Evolutionary conservation across 768 basidiomycete genomes (phyloP).

Genomic region (Pulveroboletus ravenelii): DNA sequence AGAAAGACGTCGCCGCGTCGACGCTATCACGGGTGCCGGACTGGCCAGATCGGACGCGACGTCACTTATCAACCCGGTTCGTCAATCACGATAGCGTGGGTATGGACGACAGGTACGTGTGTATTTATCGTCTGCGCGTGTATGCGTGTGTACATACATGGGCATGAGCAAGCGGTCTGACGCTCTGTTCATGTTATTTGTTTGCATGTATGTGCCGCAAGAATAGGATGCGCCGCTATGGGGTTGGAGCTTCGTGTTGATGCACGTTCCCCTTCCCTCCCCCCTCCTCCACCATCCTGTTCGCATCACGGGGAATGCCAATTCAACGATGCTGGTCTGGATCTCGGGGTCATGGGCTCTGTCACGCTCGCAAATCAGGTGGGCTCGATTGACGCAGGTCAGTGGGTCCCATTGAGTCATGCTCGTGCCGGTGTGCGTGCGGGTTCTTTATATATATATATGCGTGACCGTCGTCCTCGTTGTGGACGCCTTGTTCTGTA

Average conservation of each 20-base stretch:
- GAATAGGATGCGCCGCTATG: background rate
- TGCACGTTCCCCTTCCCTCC: constrained; percentile 10
- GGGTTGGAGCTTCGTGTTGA: constrained; percentile 8
- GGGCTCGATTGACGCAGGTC: background rate
- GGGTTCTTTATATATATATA: too few relatives aligned
- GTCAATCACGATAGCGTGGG: constrained; percentile 59
- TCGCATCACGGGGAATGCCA: background rate
- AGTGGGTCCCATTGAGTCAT: background rate
- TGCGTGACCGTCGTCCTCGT: background rate
- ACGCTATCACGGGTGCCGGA: constrained; percentile 55
- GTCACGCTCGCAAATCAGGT: background rate
- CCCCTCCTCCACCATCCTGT: background rate
- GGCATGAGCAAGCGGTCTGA: background rate
- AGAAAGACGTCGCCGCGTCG: constrained; percentile 50
- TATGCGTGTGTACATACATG: too few relatives aligned
- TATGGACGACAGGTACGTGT: constrained; percentile 53
- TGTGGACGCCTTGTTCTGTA: constrained; percentile 2
- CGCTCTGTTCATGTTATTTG: background rate
- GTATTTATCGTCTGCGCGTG: background rate
- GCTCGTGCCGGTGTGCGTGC: too few relatives aligned
- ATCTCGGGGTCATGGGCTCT: background rate
- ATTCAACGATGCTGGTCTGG: background rate
- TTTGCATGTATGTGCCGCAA: background rate
- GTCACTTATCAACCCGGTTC: constrained; percentile 39
- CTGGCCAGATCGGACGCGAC: constrained; percentile 23